Percentiles rank a stretch among this genome's conserved stretches.
phyloP scores from a whole-genome alignment of 2,329 filamentous ascomycete species.

The Claviceps capensis region DNA sequence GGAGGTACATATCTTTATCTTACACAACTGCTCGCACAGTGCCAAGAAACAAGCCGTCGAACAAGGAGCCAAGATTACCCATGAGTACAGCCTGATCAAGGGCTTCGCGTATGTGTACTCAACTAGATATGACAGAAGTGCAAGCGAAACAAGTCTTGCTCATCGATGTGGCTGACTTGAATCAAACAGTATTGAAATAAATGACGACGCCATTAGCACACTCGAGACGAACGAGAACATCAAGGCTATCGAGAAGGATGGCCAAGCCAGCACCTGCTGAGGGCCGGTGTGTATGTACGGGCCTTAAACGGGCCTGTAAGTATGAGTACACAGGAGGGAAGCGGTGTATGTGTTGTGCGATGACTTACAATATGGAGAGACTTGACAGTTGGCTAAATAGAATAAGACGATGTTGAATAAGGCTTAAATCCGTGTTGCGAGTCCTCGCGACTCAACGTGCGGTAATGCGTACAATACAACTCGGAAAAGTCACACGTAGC shows the following conservation, averaged over 20 bases:
- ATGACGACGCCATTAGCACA: conserved; percentile 49
- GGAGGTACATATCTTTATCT: not conserved
- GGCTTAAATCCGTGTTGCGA: too few relatives aligned
- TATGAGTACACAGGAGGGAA: too few relatives aligned
- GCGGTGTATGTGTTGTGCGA: too few relatives aligned
- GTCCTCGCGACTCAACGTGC: too few relatives aligned
- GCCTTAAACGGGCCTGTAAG: too few relatives aligned
- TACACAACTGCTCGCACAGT: conserved; percentile 24
- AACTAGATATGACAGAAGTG: not conserved
- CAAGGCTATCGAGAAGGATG: conserved; percentile 61
- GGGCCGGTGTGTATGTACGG: not conserved
- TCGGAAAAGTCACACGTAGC: too few relatives aligned
- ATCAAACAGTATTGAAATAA: conserved; percentile 54
- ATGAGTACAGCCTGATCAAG: conserved; percentile 80
- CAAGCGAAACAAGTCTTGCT: not conserved
- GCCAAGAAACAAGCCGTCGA: conserved; percentile 62
- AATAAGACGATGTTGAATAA: too few relatives aligned
- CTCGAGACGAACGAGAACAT: conserved; percentile 59
- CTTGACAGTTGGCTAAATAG: too few relatives aligned
- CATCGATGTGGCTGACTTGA: not conserved
- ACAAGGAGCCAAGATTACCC: conserved; percentile 70
- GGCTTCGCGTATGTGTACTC: conserved; percentile 65
- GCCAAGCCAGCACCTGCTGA: conserved; percentile 58
- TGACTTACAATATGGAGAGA: too few relatives aligned
- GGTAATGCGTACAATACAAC: too few relatives aligned